Conservation (phyloP, 2,329 filamentous ascomycete genomes). For the Xylaria hypoxylon region DNA sequence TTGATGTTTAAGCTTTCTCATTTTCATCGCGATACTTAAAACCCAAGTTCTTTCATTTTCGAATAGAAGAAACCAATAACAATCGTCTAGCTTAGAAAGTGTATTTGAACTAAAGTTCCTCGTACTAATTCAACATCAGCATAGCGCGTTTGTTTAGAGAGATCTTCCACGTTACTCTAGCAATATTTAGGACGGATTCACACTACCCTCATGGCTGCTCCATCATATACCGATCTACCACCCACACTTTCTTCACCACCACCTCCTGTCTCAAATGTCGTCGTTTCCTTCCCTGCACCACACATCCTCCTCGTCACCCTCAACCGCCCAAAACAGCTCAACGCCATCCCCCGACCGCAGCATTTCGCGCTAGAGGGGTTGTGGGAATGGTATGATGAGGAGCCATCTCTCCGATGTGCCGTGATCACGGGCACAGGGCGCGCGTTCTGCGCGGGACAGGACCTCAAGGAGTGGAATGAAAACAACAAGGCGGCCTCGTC, state of each 20-base stretch:
- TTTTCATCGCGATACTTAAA: neutral
- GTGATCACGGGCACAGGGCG: constrained; percentile 72
- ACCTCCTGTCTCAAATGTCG: constrained; percentile 55
- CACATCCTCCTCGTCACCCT: constrained; percentile 70
- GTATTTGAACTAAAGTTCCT: neutral
- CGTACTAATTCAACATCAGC: neutral
- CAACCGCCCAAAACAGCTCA: constrained; percentile 68
- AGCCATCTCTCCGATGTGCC: constrained; percentile 70
- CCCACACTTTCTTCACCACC: constrained; percentile 53
- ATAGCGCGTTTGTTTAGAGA: neutral
- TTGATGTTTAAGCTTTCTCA: neutral
- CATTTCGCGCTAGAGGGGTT: constrained; percentile 62
- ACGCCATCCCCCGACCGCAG: constrained; percentile 63
- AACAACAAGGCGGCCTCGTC: constrained; percentile 20
- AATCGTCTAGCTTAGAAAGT: neutral
- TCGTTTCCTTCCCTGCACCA: constrained; percentile 63
- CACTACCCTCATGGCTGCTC: constrained; percentile 36
- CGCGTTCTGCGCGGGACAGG: constrained; percentile 76
- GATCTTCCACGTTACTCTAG: neutral
- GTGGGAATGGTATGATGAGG: constrained; percentile 72
- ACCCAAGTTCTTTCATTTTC: neutral
- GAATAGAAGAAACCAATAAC: neutral
- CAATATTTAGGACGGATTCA: too few relatives aligned
- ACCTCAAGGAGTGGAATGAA: constrained; percentile 73
- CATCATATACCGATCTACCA: constrained; percentile 38